Percentiles rank a stretch among this genome's conserved stretches.
Conservation (phyloP, 139 green algal species). For the Tetraselmis striata region DNA sequence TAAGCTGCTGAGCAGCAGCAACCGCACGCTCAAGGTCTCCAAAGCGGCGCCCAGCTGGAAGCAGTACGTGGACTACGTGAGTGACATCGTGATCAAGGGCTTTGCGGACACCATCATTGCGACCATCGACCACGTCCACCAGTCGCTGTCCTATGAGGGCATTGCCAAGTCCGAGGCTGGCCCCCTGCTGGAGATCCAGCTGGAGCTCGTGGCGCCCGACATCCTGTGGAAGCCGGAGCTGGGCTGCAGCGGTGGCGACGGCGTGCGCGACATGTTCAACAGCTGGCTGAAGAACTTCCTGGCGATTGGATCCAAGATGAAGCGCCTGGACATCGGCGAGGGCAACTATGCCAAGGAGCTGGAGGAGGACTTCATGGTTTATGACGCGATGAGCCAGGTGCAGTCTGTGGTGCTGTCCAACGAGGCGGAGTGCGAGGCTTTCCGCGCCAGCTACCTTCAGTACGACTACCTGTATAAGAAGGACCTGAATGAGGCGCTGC, state of each 20-base stretch:
- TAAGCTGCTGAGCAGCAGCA: slow-evolving; percentile 69
- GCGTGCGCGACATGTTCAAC: slow-evolving; percentile 68
- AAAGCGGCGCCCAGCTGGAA: slow-evolving; percentile 65
- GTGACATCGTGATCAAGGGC: slow-evolving; percentile 74
- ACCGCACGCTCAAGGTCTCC: slow-evolving; percentile 65
- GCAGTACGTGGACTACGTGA: slow-evolving; percentile 75
- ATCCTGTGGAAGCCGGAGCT: slow-evolving; percentile 80
- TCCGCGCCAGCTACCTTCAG: slow-evolving; percentile 60
- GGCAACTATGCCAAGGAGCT: slow-evolving; percentile 83
- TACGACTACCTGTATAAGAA: slow-evolving; percentile 78
- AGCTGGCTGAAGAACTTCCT: slow-evolving; percentile 71
- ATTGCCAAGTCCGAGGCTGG: slow-evolving; percentile 50
- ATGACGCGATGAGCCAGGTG: slow-evolving; percentile 55
- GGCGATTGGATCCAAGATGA: slow-evolving; percentile 62
- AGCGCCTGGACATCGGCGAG: slow-evolving; percentile 77
- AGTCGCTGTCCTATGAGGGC: slow-evolving; percentile 41
- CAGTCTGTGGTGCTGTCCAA: slow-evolving; percentile 56
- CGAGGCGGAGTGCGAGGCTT: slow-evolving; percentile 63
- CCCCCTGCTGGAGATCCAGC: slow-evolving; percentile 75
- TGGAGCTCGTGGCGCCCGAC: slow-evolving; percentile 68
- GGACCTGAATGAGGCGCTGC: slow-evolving; percentile 53
- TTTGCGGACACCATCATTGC: slow-evolving; percentile 60
- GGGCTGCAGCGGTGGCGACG: slow-evolving; percentile 12
- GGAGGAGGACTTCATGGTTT: slow-evolving; percentile 77
- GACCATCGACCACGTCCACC: slow-evolving; percentile 37